Evolutionary conservation across 441 rosid genomes (phyloP).

Genomic region (Corymbia citriodora): DNA sequence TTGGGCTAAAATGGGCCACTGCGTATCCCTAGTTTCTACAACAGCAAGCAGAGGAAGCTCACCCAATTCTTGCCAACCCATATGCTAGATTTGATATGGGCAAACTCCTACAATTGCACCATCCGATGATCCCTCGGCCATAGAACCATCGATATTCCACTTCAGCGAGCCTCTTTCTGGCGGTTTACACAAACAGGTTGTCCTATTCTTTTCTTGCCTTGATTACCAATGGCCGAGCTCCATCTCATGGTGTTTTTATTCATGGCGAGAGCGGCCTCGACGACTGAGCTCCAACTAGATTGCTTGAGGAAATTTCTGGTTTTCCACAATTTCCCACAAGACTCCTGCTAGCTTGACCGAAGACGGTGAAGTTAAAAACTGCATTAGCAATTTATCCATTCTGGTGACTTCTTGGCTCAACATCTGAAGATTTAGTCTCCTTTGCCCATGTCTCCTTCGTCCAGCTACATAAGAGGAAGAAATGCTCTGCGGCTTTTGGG

Average conservation of each 20-base stretch:
- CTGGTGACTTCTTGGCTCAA: background rate
- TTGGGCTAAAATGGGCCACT: background rate
- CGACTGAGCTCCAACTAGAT: background rate
- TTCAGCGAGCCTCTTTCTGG: background rate
- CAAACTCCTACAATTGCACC: background rate
- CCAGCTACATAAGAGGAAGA: background rate
- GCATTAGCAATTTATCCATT: background rate
- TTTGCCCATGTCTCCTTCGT: background rate
- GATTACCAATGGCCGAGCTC: background rate
- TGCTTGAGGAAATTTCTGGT: background rate
- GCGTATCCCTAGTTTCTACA: background rate
- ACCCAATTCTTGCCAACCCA: background rate
- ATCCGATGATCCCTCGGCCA: background rate
- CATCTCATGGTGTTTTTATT: background rate
- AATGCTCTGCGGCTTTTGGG: background rate
- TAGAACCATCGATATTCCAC: background rate
- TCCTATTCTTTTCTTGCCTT: background rate
- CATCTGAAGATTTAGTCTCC: background rate
- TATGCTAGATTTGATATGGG: background rate
- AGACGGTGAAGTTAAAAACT: background rate
- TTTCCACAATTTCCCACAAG: background rate
- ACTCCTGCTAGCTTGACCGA: background rate
- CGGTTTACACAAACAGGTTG: background rate
- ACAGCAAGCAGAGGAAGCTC: background rate
- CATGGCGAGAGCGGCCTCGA: background rate